phyloP scores from a whole-genome alignment of 257 asterid genomes.

The Solanum peruvianum region DNA sequence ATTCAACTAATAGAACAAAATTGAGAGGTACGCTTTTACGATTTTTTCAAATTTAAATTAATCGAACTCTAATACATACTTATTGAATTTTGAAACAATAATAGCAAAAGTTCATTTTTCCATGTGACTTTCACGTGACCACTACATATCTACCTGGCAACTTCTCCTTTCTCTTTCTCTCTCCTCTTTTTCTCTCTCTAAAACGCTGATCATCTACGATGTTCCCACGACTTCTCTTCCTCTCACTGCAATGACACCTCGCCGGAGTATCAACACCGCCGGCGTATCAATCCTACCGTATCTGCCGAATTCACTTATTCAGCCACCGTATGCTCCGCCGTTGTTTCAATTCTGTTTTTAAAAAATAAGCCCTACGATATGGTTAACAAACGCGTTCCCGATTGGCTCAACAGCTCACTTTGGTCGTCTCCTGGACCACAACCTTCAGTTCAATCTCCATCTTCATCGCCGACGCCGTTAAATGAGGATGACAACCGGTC shows the following conservation, averaged over 20 bases:
- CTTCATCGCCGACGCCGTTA: conserved; percentile 15
- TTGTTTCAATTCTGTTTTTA: neutral
- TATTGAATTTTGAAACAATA: neutral
- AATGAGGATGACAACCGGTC: neutral
- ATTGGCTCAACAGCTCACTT: conserved; percentile 76
- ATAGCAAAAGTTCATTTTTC: neutral
- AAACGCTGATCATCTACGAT: neutral
- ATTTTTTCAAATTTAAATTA: too few species aligned
- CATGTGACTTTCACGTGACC: conserved; percentile 1
- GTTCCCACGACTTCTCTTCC: neutral
- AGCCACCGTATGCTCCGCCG: neutral
- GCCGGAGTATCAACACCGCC: neutral
- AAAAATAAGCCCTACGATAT: neutral
- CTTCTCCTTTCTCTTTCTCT: neutral
- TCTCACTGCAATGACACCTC: neutral
- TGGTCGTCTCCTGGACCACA: conserved; percentile 46
- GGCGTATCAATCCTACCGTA: neutral
- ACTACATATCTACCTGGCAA: neutral
- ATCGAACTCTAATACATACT: neutral
- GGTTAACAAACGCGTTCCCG: conserved; percentile 36
- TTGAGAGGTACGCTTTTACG: rapidly evolving
- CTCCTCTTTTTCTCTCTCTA: neutral
- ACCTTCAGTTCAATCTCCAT: neutral
- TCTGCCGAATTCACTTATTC: neutral
- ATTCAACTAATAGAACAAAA: too few species aligned